Evolutionary conservation across 1,139 yeast species (phyloP), one percentile per base, ranked within the genome.

Genomic region (Diutina ranongensis): DNA sequence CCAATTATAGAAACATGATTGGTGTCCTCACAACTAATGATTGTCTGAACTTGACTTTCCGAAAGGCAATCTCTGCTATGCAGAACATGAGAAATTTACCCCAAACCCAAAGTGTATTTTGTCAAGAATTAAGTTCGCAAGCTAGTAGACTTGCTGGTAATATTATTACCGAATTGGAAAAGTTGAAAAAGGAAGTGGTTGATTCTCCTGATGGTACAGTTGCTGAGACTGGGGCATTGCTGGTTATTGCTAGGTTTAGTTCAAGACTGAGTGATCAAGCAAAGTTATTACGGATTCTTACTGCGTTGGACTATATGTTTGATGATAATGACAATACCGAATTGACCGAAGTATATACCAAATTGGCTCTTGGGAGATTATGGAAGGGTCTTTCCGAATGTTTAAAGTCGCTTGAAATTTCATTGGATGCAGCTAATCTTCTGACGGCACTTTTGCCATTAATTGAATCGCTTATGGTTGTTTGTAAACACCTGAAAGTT

Each of bases 391-490:
- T 92, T 45, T n/a, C 20, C n/a, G 42, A 38, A 5, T 41, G 35
- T 15, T 15, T 20, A 3, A 16, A 20, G 31, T 28, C 28, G n/a
- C 18, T 41, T 20, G 44, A 32, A 21, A 7, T 13, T 12, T 19
- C 21, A 5, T 5, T 16, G 16, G 44, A 41, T 10, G 35, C 44
- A 3, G 18, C 21, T 12, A 82, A 82, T 50, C 76, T 87, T 45
- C 92, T 95, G 1, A 84, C 95, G 1, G 83, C 88, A 1, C 64
- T 89, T 35, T 67, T 92, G 28, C 97, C 97, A 0, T 63, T 87
- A 50, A 88, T 92, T 53, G 98, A 92, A 60, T 81, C 97, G 0
- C 67, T 92, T 50, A 87, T 92, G 96, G 96, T 89, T 47, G 94
- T 92, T 35, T 88, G 96, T 64, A 89, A 88, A 57, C 94, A 87